These are phyloP conservation scores for Sicyos edulis DNA, from an alignment of 306 rosid genomes.

Conservation along the genomic window DNA sequence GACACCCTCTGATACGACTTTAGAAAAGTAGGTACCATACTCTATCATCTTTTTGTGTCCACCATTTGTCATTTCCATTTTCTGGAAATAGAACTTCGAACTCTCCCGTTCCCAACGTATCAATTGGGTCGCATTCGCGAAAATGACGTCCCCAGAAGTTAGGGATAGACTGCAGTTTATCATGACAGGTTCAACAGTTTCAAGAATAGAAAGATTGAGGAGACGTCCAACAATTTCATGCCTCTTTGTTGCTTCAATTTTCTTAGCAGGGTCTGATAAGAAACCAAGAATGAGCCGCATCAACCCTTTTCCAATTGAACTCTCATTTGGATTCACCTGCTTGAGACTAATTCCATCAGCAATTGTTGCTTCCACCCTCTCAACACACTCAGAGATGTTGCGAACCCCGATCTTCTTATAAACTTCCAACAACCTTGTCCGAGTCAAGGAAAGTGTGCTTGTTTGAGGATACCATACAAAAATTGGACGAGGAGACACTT, in stretches of 20 bases:
- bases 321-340: conserved; percentile 21
- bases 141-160: conserved; percentile 30
- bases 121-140: conserved; percentile 32
- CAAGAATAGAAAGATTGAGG: conserved; percentile 32
- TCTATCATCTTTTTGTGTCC: conserved; percentile 31
- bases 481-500: conserved; percentile 25
- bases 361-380: conserved; percentile 32
- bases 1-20: conserved; percentile 50
- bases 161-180: conserved; percentile 38
- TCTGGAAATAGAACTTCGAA: conserved; percentile 34
- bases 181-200: conserved; percentile 34
- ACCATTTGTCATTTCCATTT: conserved; percentile 28
- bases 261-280: conserved; percentile 43
- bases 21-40: conserved; percentile 50
- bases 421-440: conserved; percentile 34
- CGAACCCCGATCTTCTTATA: conserved; percentile 51
- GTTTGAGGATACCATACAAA: conserved; percentile 69
- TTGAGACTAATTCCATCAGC: conserved; percentile 18
- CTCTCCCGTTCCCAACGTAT: conserved; percentile 40
- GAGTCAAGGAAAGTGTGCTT: conserved; percentile 30
- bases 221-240: conserved; percentile 46
- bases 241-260: conserved; percentile 48
- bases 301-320: conserved; percentile 36
- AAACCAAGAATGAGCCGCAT: conserved; percentile 57
- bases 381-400: conserved; percentile 45